phyloP scores from a whole-genome alignment of 116 monocot species.

The Papilionanthe hybrid region DNA sequence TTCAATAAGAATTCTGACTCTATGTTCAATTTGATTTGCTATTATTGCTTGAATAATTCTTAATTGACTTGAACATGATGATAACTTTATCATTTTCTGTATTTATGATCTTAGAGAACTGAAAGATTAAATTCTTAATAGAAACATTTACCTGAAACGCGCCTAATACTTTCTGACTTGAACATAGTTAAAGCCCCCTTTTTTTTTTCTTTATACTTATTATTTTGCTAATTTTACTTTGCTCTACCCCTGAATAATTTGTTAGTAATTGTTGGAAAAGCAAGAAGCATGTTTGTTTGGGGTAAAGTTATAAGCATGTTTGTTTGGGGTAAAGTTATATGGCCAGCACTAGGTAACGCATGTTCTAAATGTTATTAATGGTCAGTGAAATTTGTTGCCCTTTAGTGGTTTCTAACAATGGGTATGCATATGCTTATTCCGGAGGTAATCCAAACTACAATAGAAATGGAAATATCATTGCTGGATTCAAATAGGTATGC shows the following conservation, averaged over 20 bases:
- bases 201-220: slow-evolving; percentile 1
- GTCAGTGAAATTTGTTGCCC: neutral
- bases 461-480: no score
- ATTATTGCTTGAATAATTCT: neutral
- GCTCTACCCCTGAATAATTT: neutral
- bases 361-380: neutral
- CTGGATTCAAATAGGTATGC: no score
- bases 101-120: neutral
- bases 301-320: neutral
- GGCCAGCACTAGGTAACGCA: neutral
- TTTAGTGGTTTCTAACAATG: neutral
- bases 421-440: neutral
- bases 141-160: neutral
- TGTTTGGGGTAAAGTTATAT: neutral
- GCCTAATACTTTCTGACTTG: neutral
- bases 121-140: neutral
- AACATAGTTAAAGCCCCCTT: neutral
- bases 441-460: no score
- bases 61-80: neutral
- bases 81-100: neutral
- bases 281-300: neutral
- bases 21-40: neutral
- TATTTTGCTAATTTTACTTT: neutral
- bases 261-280: neutral
- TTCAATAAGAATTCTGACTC: neutral